phyloP scores from a whole-genome alignment of 768 basidiomycete genomes.

The Cystobasidium tubakii region DNA sequence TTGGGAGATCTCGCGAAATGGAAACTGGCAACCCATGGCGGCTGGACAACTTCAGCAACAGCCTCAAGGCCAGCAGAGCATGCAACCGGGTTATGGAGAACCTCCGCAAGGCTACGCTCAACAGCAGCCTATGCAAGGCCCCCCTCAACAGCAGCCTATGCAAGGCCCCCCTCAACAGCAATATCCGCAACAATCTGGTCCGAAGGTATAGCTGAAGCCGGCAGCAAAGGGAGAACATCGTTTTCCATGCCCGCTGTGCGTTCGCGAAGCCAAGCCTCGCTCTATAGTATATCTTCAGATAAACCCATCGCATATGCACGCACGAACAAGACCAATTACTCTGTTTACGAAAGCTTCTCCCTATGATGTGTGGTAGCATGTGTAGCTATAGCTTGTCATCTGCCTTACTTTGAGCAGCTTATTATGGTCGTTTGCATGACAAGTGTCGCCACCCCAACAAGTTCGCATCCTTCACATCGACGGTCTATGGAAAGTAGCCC shows the following conservation, averaged over 20 bases:
- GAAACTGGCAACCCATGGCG: constrained; percentile 11
- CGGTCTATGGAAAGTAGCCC: no score
- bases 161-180: neutral
- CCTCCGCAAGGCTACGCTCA: constrained; percentile 18
- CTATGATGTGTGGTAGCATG: neutral
- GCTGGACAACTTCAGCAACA: constrained; percentile 21
- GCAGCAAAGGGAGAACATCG: neutral
- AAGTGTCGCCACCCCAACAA: no score
- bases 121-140: neutral
- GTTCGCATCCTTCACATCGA: no score
- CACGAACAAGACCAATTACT: no score
- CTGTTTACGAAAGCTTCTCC: neutral
- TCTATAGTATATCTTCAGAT: no score
- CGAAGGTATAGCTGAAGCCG: neutral
- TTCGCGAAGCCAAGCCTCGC: neutral
- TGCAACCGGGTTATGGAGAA: constrained; percentile 27
- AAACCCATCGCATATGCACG: no score
- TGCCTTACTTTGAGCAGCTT: no score
- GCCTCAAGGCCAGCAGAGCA: constrained; percentile 20
- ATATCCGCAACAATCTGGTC: neutral
- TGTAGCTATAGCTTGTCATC: neutral
- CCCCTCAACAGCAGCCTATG: neutral
- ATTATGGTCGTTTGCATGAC: no score
- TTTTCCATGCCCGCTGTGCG: neutral
- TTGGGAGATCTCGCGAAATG: constrained; percentile 10